Evolutionary conservation across 148 eudicot species (phyloP).

Genomic region (Chenopodium formosanum): DNA sequence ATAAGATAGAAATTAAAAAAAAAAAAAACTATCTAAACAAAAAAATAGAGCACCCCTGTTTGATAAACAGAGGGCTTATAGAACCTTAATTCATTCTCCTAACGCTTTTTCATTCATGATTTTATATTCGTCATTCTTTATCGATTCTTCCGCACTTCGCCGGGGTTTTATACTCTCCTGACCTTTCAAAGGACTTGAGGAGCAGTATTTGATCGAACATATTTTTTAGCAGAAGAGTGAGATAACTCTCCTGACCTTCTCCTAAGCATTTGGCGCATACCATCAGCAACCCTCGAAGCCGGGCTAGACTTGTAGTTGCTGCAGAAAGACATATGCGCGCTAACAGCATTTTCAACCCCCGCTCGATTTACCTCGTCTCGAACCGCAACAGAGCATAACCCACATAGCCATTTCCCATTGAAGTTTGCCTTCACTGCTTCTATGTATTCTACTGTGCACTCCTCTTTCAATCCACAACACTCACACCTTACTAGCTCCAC

Average conservation of each 20-base stretch:
- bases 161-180: background rate
- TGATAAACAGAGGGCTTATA: background rate
- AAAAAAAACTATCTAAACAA: background rate
- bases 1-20: no score
- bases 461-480: conserved; percentile 77
- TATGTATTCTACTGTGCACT: conserved; percentile 70
- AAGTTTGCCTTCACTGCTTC: conserved; percentile 58
- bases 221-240: conserved; percentile 33
- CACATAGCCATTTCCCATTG: conserved; percentile 79
- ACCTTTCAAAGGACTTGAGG: conserved; percentile 11
- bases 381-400: conserved; percentile 74
- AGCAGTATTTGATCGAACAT: conserved; percentile 35
- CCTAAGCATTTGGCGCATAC: conserved; percentile 67
- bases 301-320: conserved; percentile 61
- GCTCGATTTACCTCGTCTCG: conserved; percentile 51
- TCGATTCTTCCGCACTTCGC: background rate
- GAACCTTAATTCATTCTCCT: background rate
- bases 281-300: conserved; percentile 63
- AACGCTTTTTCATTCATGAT: background rate
- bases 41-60: background rate
- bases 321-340: conserved; percentile 72
- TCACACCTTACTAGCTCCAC: conserved; percentile 60
- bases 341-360: conserved; percentile 55
- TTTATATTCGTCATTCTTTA: background rate
- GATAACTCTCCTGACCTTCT: conserved; percentile 44